Conservation (phyloP, 2,329 filamentous ascomycete genomes). For the Cladobotryum mycophilum region DNA sequence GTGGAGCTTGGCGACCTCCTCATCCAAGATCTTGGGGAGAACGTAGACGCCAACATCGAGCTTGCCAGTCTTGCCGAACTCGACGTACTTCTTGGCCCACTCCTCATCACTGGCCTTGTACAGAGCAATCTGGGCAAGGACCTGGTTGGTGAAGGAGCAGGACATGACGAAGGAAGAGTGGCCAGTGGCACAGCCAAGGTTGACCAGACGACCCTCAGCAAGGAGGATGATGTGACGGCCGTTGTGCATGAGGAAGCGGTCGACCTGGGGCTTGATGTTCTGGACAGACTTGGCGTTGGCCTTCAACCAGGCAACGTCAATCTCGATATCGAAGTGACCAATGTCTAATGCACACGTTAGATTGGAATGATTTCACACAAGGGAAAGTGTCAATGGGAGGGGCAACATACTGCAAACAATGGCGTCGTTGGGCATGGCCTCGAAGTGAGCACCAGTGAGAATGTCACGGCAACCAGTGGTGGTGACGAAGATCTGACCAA, state of each 20-base stretch:
- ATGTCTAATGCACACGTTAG: constrained; percentile 54
- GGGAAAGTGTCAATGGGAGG: background rate
- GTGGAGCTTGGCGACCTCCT: constrained; percentile 95
- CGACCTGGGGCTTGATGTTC: constrained; percentile 99
- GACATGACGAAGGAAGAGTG: constrained; percentile 99
- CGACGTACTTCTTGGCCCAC: constrained; percentile 90
- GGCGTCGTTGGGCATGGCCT: constrained; percentile 92
- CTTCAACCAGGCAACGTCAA: constrained; percentile 99
- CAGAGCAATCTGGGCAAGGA: constrained; percentile 97
- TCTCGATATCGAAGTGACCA: constrained; percentile 99
- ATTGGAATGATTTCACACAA: background rate
- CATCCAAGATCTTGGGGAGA: constrained; percentile 96
- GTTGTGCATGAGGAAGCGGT: constrained; percentile 90
- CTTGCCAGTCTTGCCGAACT: constrained; percentile 90
- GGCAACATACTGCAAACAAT: constrained; percentile 81
- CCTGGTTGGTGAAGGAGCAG: constrained; percentile 99
- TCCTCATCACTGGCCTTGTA: constrained; percentile 86
- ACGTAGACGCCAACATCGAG: constrained; percentile 87
- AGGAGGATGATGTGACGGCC: constrained; percentile 98
- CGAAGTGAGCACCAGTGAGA: constrained; percentile 84
- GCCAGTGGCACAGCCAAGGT: constrained; percentile 97
- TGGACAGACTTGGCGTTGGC: constrained; percentile 85
- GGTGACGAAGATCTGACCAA: constrained; percentile 97
- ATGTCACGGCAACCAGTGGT: constrained; percentile 99
- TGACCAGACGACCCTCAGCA: constrained; percentile 97